Base-by-base conservation (phyloP, 2,329 filamentous ascomycete genomes). In the Pseudohalonectria lignicola region DNA sequence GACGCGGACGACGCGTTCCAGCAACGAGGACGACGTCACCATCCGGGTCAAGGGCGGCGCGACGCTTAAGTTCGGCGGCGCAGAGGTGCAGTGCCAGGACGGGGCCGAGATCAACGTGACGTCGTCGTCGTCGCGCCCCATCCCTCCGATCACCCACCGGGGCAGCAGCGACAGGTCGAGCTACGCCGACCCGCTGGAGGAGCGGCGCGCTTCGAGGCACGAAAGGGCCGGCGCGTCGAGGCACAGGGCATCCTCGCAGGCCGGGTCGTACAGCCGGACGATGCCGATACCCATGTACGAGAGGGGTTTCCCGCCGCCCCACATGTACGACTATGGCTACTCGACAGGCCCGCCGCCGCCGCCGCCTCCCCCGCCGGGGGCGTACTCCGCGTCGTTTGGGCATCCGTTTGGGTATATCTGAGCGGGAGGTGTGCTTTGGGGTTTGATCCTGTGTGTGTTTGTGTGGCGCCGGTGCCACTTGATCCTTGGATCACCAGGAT, bases 101-200 rank as follows among this genome's bases (percentile, higher is more conserved):
- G 74, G 74, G 28, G 73, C 74, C 17, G 74, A 77, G 48, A 73
- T 80, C 47, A 76, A 69, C 44, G 69, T 77, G 44, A 62, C 63
- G 34, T 53, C 40, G 40, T 13, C 9, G 23, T 16, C 26, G 25
- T 17, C 32, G 41, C 36, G 55, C 56, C 40, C 60, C 62, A 25
- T 53, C 53, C 18, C 49, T 12, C 8, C 8, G 23, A 7, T 26
- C 23, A 12, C 46, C 38, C 50, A 57, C 33, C 55, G 61, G 9
- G 56, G 60, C 35, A 67, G 62, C 34, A 75, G 70, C 48, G 75
- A 79, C 43, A 61, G 60, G 38, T 63, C 62, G 11, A 69, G 63
- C 51, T 67, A 66, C 38, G 52, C 65, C 25, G 69, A 68, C 39
- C 28, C 25, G 4, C 57, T 63, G 4, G 71, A 76, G 19, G 70